Base-by-base conservation (phyloP, 2,329 filamentous ascomycete species). In the Talaromyces albobiverticillius region DNA sequence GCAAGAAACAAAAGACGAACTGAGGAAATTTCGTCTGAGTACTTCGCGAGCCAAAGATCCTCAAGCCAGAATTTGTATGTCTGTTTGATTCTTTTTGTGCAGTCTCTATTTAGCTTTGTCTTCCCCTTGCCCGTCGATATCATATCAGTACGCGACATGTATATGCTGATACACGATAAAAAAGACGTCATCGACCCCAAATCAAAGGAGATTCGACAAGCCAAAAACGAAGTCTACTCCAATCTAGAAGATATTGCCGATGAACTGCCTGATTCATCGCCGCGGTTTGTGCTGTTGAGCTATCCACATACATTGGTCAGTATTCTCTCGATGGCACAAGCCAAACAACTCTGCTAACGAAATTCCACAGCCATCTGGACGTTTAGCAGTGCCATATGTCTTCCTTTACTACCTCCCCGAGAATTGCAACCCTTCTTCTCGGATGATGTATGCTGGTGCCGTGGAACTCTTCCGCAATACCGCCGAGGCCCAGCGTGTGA, bases 381-480 rank as follows among this genome's bases (percentile, higher is more conserved):
- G 94, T 25, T 72, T 91, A 41, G 88, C 90, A 4, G 91, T 96
- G 3, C 94, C 94, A 9, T 99, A 99, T 70, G 90, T 96, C 45
- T 83, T 97, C 69, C 76, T 99, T 20, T 96, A 95, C 78, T 97
- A 96, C 76, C 84, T 97, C 20, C 94, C 94, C 7, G 88, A 87
- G 49, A 96, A 93, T 46, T 94, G 90, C 76, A 96, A 95, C 70
- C 84, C 82, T 61, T 89, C 92, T 67, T 78, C 88, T 67, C 85
- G 90, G 62, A 97, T 97, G 94, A 78, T 94, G 68, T 99, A 97
- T 71, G 94, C 94, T 26, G 89, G 92, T 36, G 94, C 94, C 41
- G 96, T 96, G 74, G 94, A 99, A 76, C 75, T 97, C 71, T 91
- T 97, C 87, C 85, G 92, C 60, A 95, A 90, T 67, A 95, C 90